Evolutionary conservation across 345 rosid species (phyloP).

Genomic region (Pugionium cornutum): DNA sequence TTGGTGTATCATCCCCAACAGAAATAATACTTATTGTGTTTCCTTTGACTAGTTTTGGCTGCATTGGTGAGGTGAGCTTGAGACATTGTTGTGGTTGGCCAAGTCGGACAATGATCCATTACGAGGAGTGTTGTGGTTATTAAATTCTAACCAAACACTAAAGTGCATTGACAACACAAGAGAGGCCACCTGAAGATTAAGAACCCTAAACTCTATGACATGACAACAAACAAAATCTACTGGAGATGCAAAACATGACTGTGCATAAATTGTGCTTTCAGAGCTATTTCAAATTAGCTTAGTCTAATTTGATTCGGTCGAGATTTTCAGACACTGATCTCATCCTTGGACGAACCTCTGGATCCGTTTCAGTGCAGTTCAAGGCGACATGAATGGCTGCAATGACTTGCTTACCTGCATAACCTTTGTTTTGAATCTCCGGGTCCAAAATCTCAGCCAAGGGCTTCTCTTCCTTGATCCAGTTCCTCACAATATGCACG

Average conservation of each 20-base stretch:
- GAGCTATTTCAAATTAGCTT: slow-evolving; percentile 16
- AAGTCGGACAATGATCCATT: too few relatives aligned
- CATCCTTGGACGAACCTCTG: slow-evolving; percentile 91
- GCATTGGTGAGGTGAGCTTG: too few relatives aligned
- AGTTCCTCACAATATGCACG: slow-evolving; percentile 63
- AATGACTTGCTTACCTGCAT: slow-evolving; percentile 67
- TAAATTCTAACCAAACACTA: too few relatives aligned
- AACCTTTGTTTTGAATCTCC: slow-evolving; percentile 54
- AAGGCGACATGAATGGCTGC: slow-evolving; percentile 76
- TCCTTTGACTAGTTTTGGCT: too few relatives aligned
- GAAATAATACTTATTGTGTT: too few relatives aligned
- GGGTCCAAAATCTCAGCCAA: slow-evolving; percentile 77
- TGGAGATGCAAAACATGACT: slow-evolving; percentile 8
- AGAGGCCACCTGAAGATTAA: not conserved
- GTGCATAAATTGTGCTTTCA: not conserved
- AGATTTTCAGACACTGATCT: slow-evolving; percentile 78
- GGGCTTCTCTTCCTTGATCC: slow-evolving; percentile 63
- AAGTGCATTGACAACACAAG: not conserved
- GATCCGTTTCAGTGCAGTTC: slow-evolving; percentile 84
- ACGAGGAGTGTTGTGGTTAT: too few relatives aligned
- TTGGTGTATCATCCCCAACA: too few relatives aligned
- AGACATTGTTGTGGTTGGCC: too few relatives aligned
- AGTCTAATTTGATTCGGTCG: slow-evolving; percentile 57
- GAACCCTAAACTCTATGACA: not conserved
- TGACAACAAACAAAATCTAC: too few relatives aligned